Conservation (phyloP, 345 rosid species). For the Rhodamnia argentea region DNA sequence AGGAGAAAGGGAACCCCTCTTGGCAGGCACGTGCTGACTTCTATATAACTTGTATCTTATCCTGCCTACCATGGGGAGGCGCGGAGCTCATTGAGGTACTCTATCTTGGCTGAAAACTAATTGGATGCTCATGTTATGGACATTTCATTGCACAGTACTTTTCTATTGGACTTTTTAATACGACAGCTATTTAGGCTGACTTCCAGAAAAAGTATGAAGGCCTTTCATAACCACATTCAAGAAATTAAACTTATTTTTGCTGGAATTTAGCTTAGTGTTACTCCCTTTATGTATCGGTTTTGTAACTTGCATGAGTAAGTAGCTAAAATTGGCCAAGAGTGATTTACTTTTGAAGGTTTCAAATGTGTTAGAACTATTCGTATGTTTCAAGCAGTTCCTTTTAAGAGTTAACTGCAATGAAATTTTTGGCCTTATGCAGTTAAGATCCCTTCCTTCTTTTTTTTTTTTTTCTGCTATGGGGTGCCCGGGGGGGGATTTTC, state of each 20-base stretch:
- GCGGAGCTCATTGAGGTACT: slow-evolving; percentile 88
- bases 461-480: not conserved
- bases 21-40: slow-evolving; percentile 98
- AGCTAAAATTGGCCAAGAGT: not conserved
- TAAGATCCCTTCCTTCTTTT: not conserved
- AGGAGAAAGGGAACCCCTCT: slow-evolving; percentile 95
- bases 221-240: not conserved
- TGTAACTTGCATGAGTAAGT: not conserved
- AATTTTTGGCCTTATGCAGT: not conserved
- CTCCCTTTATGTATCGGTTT: not conserved
- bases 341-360: no score
- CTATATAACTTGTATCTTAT: slow-evolving; percentile 78
- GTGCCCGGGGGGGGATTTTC: not conserved
- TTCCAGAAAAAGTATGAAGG: not conserved
- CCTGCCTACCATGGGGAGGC: slow-evolving; percentile 98
- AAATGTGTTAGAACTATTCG: not conserved
- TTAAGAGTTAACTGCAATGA: not conserved
- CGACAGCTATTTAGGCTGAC: not conserved
- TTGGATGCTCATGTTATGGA: not conserved
- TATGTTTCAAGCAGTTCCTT: not conserved
- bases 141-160: not conserved
- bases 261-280: not conserved
- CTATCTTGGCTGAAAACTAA: not conserved
- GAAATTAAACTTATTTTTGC: not conserved
- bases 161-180: not conserved